phyloP scores from a whole-genome alignment of 2,329 filamentous ascomycete species.

The Atkinsonella hypoxylon region DNA sequence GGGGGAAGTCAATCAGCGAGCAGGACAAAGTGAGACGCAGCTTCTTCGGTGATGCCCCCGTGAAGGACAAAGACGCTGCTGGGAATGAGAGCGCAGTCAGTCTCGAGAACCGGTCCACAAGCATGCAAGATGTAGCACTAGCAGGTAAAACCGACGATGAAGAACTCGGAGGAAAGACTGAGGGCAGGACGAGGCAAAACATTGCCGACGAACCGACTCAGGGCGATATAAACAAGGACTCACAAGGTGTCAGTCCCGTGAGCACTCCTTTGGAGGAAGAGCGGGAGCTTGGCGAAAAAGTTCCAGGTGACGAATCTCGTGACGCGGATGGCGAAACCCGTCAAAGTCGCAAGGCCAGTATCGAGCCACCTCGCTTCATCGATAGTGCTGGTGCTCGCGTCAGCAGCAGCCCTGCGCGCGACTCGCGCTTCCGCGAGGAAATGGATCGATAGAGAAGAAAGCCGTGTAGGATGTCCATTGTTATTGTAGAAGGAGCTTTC shows the following conservation, averaged over 20 bases:
- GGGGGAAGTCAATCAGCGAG: slow-evolving; percentile 28
- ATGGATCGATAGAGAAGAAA: slow-evolving; percentile 21
- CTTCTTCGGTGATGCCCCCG: slow-evolving; percentile 39
- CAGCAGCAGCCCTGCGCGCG: slow-evolving; percentile 40
- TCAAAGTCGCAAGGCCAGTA: slow-evolving; percentile 9
- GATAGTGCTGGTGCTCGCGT: slow-evolving; percentile 21
- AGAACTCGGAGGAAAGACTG: slow-evolving; percentile 3
- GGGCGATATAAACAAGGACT: slow-evolving; percentile 15
- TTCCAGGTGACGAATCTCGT: slow-evolving; percentile 8
- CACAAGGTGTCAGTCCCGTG: slow-evolving; percentile 24
- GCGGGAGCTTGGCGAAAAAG: slow-evolving; percentile 15
- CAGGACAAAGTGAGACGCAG: slow-evolving; percentile 24
- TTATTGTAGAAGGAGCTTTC: not conserved
- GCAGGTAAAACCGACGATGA: slow-evolving; percentile 23
- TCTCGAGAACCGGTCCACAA: slow-evolving; percentile 28
- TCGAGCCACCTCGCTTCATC: slow-evolving; percentile 28
- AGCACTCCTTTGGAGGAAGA: slow-evolving; percentile 34
- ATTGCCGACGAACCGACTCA: slow-evolving; percentile 12
- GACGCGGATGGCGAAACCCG: slow-evolving; percentile 8
- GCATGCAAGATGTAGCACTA: slow-evolving; percentile 35
- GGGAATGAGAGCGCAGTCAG: slow-evolving; percentile 34
- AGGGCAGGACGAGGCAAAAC: not conserved
- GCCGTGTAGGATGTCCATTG: not conserved
- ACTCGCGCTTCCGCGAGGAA: slow-evolving; percentile 48
- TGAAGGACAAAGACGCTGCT: slow-evolving; percentile 30